Base-by-base conservation (phyloP, 306 rosid genomes). In the Glycine tomentella region DNA sequence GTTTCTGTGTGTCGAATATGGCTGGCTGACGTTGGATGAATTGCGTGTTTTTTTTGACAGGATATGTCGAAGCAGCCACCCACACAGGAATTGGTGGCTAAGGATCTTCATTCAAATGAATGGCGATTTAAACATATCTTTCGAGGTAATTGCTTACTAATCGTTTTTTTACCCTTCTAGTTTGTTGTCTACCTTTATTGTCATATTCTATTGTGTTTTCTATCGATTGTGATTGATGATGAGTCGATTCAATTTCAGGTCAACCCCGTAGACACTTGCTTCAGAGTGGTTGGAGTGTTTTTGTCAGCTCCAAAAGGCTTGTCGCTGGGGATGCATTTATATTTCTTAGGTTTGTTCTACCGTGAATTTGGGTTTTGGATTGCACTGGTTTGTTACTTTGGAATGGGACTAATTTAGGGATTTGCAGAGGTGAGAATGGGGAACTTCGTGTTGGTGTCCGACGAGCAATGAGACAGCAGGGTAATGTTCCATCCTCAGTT, bases 201-300 rank as follows among this genome's bases (percentile, higher is more conserved):
- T 25, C 33, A 15, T 45, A 34, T 56, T 6, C 4, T n/a, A n/a
- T n/a, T n/a, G n/a, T n/a, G n/a, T n/a, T n/a, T n/a, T n/a, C n/a
- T 58, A 9, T 10, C 15, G 38, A 9, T 68, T 49, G 69, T 75
- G 84, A 69, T 69, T 81, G 45, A 36, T 81, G 45, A 61, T 33
- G 46, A 53, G 69, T 64, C 45, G 16, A 66, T 63, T 63, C 38
- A 63, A 69, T 90, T 81, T 17, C 89, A 94, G 98, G 98, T 84
- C 98, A 94, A 82, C 98, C 98, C 3, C 90, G 97, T 34, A 90
- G 98, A 79, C 98, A 94, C 86, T 82, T 94, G 72, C 97, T 94
- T 59, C 98, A 94, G 83, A 94, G 98, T 87, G 98, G 98, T 31
- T 94, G 98, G 98, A 94, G 98, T 81, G 93, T 92, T 78, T 94